Evolutionary conservation across 129 eudicot species (phyloP).

Genomic region (Scalesia atractyloides): DNA sequence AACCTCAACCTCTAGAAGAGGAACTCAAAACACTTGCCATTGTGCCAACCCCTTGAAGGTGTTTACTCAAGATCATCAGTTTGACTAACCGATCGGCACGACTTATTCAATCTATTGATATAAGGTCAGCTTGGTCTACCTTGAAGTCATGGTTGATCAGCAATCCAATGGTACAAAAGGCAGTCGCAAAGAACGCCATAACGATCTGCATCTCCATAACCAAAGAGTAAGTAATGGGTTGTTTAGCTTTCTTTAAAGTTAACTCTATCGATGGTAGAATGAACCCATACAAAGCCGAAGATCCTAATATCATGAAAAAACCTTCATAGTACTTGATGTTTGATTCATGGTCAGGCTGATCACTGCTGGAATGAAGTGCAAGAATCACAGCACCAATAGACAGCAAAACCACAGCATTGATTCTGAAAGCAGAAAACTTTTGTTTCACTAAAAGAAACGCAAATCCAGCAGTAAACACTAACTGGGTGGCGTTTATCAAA

Average conservation of each 20-base stretch:
- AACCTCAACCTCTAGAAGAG: too few relatives aligned
- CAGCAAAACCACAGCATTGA: constrained; percentile 39
- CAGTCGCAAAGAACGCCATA: constrained; percentile 51
- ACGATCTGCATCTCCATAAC: constrained; percentile 66
- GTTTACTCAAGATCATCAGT: too few relatives aligned
- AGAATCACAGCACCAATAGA: constrained; percentile 49
- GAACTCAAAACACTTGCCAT: too few relatives aligned
- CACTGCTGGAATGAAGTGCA: constrained; percentile 47
- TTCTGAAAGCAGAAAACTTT: constrained; percentile 35
- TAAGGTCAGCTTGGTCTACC: constrained; percentile 23
- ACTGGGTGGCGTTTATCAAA: constrained; percentile 44
- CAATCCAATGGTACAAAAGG: constrained; percentile 55
- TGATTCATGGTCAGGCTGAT: constrained; percentile 46
- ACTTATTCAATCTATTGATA: background rate
- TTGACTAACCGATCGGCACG: background rate
- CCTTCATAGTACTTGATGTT: constrained; percentile 37
- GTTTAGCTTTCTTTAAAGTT: constrained; percentile 45
- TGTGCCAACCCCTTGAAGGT: too few relatives aligned
- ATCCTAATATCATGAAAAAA: constrained; percentile 48
- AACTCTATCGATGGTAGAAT: constrained; percentile 46
- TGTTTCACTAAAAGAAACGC: constrained; percentile 55
- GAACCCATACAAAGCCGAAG: constrained; percentile 49
- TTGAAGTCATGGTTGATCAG: constrained; percentile 43
- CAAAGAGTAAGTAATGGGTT: constrained; percentile 40
- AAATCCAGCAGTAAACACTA: constrained; percentile 56